Evolutionary conservation across 129 eudicot genomes (phyloP).

Genomic region (Centella asiatica): DNA sequence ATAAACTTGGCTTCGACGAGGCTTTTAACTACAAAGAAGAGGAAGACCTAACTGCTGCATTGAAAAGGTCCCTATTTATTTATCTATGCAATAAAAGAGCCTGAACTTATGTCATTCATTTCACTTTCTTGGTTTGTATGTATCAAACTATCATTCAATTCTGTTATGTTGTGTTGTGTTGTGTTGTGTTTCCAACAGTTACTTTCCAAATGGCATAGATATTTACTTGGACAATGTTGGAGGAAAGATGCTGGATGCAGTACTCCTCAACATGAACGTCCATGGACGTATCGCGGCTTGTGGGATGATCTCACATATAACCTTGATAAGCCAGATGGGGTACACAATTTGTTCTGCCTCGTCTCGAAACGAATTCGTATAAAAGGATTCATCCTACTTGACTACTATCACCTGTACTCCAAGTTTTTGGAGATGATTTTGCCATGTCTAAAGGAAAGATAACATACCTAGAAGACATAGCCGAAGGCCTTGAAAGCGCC

Average conservation of each 20-base stretch:
- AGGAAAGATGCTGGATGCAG: constrained; percentile 29
- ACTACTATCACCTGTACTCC: background rate
- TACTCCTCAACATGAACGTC: constrained; percentile 17
- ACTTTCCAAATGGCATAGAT: constrained; percentile 24
- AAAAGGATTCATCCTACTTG: background rate
- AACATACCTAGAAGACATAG: background rate
- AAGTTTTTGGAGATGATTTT: background rate
- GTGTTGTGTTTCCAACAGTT: too few species aligned
- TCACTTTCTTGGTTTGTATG: background rate
- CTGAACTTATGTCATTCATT: background rate
- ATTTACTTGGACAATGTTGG: constrained; percentile 32
- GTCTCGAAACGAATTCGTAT: background rate
- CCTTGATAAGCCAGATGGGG: background rate
- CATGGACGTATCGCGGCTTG: constrained; percentile 27
- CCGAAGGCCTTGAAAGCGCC: background rate
- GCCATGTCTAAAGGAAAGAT: background rate
- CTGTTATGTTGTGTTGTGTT: background rate
- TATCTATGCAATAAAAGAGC: background rate
- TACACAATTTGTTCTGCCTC: background rate
- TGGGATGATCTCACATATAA: constrained; percentile 32
- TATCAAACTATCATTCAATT: background rate
- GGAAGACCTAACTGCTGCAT: constrained; percentile 29
- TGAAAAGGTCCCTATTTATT: constrained; percentile 32
- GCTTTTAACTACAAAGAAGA: too few species aligned
- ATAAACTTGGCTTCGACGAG: constrained; percentile 21